Percentiles rank a stretch among this genome's conserved stretches.
Conservation (phyloP, 371 early-diverging fungal species). For the Zychaea mexicana region DNA sequence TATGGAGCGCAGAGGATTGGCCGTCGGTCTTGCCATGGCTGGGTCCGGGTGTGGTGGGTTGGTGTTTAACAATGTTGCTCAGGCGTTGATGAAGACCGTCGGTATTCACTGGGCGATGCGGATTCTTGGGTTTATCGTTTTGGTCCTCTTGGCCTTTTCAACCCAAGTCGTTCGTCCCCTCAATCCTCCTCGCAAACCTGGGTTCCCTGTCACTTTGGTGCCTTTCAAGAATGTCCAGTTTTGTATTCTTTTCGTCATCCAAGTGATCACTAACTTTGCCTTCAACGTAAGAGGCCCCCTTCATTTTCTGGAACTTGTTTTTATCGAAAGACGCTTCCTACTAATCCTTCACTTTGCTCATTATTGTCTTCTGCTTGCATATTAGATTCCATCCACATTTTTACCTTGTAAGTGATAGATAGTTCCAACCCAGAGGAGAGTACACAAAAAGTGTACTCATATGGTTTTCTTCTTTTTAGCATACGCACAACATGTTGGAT, state of each 20-base stretch:
- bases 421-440: no score
- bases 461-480: slow-evolving; percentile 19
- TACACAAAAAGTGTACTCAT: not conserved
- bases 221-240: slow-evolving; percentile 40
- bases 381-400: slow-evolving; percentile 9
- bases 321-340: no score
- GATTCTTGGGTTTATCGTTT: slow-evolving; percentile 55
- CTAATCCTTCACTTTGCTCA: no score
- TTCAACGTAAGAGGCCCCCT: slow-evolving; percentile 40
- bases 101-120: slow-evolving; percentile 68
- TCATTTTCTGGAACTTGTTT: no score
- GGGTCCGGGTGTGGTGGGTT: slow-evolving; percentile 60
- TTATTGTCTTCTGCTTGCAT: no score
- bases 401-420: slow-evolving; percentile 22
- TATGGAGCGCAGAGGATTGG: slow-evolving; percentile 60
- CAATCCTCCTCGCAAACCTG: slow-evolving; percentile 22
- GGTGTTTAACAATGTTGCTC: slow-evolving; percentile 48
- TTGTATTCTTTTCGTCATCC: slow-evolving; percentile 28
- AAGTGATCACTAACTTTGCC: slow-evolving; percentile 42
- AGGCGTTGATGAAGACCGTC: slow-evolving; percentile 41
- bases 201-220: slow-evolving; percentile 18
- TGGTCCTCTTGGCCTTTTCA: slow-evolving; percentile 47
- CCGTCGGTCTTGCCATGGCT: slow-evolving; percentile 63
- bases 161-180: slow-evolving; percentile 53
- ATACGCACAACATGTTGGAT: slow-evolving; percentile 34